Evolutionary conservation across 257 asterid genomes (phyloP).

Genomic region (Petunia axillaris): DNA sequence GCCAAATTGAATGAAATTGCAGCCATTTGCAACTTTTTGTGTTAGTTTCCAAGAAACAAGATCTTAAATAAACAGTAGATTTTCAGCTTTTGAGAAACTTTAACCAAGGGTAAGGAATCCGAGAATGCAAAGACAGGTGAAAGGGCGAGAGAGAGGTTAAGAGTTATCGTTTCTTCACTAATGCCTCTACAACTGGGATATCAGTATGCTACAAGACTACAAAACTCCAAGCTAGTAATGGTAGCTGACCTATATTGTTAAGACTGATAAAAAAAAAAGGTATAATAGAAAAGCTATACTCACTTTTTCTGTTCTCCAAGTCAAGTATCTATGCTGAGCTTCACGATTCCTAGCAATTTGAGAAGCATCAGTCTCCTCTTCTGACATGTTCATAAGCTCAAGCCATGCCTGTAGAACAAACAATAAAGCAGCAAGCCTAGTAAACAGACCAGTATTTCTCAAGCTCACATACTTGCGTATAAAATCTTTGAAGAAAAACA

Average conservation of each 20-base stretch:
- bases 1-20: background rate
- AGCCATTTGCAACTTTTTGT: too few relatives aligned
- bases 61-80: too few relatives aligned
- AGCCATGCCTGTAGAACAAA: conserved; percentile 67
- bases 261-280: background rate
- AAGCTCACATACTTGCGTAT: background rate
- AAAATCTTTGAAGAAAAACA: background rate
- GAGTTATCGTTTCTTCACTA: background rate
- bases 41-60: too few relatives aligned
- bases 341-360: conserved; percentile 54
- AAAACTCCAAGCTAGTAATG: background rate
- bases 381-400: conserved; percentile 62
- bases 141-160: background rate
- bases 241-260: background rate
- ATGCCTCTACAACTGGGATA: background rate
- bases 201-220: background rate
- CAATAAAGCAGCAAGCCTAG: conserved; percentile 26
- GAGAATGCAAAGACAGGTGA: background rate
- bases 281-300: conserved; percentile 21
- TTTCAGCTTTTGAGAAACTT: background rate
- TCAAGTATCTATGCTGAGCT: conserved; percentile 77
- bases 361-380: conserved; percentile 47
- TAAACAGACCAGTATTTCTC: background rate
- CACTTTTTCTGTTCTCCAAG: conserved; percentile 95
- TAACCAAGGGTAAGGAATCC: background rate